Percentiles rank a stretch among this genome's conserved stretches.
phyloP scores from a whole-genome alignment of 2,329 filamentous ascomycete genomes.

The Exophiala phaeomuriformis region DNA sequence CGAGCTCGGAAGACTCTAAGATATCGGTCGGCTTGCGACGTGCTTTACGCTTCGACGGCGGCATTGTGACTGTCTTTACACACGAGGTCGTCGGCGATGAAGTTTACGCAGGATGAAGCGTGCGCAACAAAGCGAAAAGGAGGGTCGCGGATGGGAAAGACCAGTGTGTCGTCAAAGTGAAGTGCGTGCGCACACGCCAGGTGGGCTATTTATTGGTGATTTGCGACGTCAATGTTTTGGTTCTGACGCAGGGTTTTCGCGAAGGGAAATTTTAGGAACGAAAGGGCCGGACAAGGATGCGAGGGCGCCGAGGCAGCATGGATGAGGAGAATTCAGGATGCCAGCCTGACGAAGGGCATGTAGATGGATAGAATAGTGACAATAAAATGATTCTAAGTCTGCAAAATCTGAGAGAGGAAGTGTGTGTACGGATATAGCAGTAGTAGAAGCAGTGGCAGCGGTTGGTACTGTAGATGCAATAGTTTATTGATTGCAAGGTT shows the following conservation, averaged over 20 bases:
- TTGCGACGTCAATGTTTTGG: constrained; percentile 25
- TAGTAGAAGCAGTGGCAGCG: too few species aligned
- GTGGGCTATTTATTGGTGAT: constrained; percentile 7
- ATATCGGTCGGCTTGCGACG: constrained; percentile 20
- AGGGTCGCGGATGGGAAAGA: neutral
- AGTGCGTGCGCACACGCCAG: constrained; percentile 8
- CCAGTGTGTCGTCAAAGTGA: neutral
- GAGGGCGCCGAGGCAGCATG: constrained; percentile 3
- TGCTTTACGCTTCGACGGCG: constrained; percentile 26
- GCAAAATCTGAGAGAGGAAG: neutral
- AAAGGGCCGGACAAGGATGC: constrained; percentile 1
- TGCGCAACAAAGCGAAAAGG: neutral
- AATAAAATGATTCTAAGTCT: neutral
- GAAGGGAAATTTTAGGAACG: constrained; percentile 4
- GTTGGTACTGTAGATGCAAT: too few species aligned
- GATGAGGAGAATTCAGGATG: neutral
- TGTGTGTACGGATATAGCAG: neutral
- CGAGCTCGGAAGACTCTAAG: constrained; percentile 35
- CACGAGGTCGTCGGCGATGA: neutral
- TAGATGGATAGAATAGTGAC: neutral
- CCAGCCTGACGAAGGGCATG: constrained; percentile 3
- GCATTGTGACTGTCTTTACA: constrained; percentile 14
- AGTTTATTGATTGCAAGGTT: too few species aligned
- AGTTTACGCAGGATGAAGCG: neutral
- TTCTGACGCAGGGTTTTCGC: constrained; percentile 21